Evolutionary conservation across 129 eudicot species (phyloP).

Genomic region (Tagetes patula): DNA sequence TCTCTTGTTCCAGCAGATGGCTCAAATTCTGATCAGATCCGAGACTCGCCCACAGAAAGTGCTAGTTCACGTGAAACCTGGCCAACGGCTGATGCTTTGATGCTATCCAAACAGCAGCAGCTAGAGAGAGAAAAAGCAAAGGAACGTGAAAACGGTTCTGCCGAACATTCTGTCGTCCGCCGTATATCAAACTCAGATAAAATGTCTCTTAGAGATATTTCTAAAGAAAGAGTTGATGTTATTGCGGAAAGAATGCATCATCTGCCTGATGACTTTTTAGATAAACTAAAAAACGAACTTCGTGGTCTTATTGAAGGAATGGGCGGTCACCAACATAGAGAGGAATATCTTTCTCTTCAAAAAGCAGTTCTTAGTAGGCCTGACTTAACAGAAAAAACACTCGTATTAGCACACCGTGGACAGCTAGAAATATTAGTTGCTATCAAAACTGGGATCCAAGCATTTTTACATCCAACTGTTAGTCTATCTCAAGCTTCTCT

Average conservation of each 20-base stretch:
- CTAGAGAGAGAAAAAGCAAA: slow-evolving; percentile 57
- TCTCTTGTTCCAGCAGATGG: slow-evolving; percentile 62
- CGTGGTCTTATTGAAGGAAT: slow-evolving; percentile 83
- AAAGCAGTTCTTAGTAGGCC: slow-evolving; percentile 64
- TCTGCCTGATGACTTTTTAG: slow-evolving; percentile 77
- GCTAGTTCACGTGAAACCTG: slow-evolving; percentile 96
- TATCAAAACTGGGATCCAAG: slow-evolving; percentile 85
- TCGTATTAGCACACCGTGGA: slow-evolving; percentile 62
- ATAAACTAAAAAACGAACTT: slow-evolving; percentile 65
- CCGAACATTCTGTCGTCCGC: slow-evolving; percentile 71
- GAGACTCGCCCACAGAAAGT: slow-evolving; percentile 96
- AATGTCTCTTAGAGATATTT: slow-evolving; percentile 61
- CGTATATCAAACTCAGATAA: slow-evolving; percentile 65
- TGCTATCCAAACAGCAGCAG: slow-evolving; percentile 49
- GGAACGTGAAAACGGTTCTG: slow-evolving; percentile 52
- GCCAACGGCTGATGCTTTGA: slow-evolving; percentile 73
- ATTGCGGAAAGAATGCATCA: slow-evolving; percentile 80
- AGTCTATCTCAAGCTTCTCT: slow-evolving; percentile 84
- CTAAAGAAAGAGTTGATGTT: slow-evolving; percentile 66
- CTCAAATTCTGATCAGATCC: slow-evolving; percentile 67
- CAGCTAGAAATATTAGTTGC: slow-evolving; percentile 90
- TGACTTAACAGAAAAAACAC: slow-evolving; percentile 69
- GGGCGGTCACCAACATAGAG: slow-evolving; percentile 82
- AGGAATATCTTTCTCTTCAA: slow-evolving; percentile 70
- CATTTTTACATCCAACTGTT: slow-evolving; percentile 84